Conservation (phyloP, 2,329 filamentous ascomycete species). For the Amauroascus niger region DNA sequence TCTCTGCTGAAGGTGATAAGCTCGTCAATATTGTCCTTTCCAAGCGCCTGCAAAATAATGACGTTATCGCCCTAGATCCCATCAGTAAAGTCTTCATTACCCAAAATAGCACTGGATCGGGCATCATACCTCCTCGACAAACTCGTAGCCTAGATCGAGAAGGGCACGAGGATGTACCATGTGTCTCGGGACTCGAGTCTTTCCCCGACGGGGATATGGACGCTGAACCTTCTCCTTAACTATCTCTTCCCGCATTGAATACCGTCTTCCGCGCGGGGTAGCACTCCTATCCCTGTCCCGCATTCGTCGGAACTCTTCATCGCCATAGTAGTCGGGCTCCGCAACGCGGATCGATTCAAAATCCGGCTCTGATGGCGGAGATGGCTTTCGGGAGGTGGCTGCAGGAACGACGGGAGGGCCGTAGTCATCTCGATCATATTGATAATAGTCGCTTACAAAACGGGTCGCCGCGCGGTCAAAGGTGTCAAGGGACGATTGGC, state of each 20-base stretch:
- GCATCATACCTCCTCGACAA: slow-evolving; percentile 63
- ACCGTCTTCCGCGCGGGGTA: slow-evolving; percentile 18
- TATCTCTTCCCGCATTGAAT: slow-evolving; percentile 22
- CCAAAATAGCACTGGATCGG: background rate
- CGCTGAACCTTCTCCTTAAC: slow-evolving; percentile 31
- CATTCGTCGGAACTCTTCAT: slow-evolving; percentile 61
- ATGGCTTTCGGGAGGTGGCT: slow-evolving; percentile 56
- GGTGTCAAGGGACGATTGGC: slow-evolving; percentile 82
- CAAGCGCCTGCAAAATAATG: slow-evolving; percentile 72
- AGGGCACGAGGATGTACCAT: slow-evolving; percentile 73
- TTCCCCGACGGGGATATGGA: slow-evolving; percentile 68
- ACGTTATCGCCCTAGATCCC: slow-evolving; percentile 60
- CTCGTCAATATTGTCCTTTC: slow-evolving; percentile 85
- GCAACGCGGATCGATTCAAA: slow-evolving; percentile 58
- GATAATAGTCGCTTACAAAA: slow-evolving; percentile 37
- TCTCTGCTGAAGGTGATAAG: slow-evolving; percentile 65
- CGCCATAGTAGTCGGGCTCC: slow-evolving; percentile 59
- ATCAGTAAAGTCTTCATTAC: slow-evolving; percentile 26
- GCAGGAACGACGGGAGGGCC: slow-evolving; percentile 43
- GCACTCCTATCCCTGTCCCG: slow-evolving; percentile 44
- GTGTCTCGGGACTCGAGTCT: slow-evolving; percentile 74
- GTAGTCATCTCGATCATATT: slow-evolving; percentile 29
- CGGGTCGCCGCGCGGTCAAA: slow-evolving; percentile 66
- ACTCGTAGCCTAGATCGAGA: slow-evolving; percentile 77
- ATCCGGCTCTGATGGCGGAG: slow-evolving; percentile 43